Evolutionary conservation across 345 rosid species (phyloP).

Genomic region (Isatis tinctoria): DNA sequence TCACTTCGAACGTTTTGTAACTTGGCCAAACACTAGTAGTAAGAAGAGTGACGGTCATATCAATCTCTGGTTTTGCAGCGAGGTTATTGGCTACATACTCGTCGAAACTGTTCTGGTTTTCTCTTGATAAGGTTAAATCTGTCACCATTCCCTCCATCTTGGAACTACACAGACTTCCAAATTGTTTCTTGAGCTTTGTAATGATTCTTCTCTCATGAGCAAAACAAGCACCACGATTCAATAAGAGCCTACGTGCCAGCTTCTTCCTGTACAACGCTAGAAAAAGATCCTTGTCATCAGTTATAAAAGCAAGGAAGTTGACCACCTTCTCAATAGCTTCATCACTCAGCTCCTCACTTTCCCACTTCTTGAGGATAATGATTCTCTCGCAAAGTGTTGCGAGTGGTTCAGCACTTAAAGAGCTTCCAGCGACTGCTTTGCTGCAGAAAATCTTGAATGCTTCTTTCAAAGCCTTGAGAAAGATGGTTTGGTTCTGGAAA

Average conservation of each 20-base stretch:
- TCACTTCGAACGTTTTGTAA: background rate
- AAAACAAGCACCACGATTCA: conserved; percentile 59
- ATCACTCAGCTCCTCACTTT: conserved; percentile 34
- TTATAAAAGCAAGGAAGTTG: conserved; percentile 67
- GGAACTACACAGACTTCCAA: background rate
- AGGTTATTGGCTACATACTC: background rate
- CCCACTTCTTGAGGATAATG: conserved; percentile 32
- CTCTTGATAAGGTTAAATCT: background rate
- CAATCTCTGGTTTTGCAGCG: background rate
- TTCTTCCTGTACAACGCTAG: conserved; percentile 68
- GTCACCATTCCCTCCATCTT: background rate
- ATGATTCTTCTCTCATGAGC: conserved; percentile 42
- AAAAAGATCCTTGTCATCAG: conserved; percentile 66
- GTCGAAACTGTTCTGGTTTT: background rate
- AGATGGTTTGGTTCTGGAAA: conserved; percentile 61
- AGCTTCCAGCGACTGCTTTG: conserved; percentile 29
- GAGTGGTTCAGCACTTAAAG: conserved; percentile 30
- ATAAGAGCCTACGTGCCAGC: conserved; percentile 57
- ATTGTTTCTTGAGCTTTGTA: background rate
- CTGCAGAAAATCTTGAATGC: conserved; percentile 32
- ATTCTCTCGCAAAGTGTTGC: conserved; percentile 30
- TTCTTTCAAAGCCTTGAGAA: conserved; percentile 52
- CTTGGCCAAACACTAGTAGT: background rate
- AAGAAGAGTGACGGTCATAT: background rate
- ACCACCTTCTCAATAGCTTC: conserved; percentile 64